Conservation (phyloP, 768 basidiomycete genomes). For the Rhodotorula graminis region DNA sequence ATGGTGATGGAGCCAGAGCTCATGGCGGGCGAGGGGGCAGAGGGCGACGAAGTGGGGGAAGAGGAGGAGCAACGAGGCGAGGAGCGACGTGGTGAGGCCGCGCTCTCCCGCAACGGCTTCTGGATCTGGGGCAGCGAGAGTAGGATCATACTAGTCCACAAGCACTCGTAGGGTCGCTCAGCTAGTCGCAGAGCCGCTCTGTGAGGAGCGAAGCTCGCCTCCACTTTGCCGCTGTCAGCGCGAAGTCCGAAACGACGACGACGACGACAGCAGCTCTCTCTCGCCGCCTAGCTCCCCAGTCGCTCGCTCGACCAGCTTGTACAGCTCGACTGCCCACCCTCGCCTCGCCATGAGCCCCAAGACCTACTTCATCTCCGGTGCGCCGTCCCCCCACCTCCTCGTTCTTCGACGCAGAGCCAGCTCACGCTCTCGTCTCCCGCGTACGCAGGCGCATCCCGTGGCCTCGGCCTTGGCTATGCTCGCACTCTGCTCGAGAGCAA, state of each 20-base stretch:
- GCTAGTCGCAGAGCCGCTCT: too few relatives aligned
- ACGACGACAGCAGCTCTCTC: too few relatives aligned
- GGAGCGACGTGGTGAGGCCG: too few relatives aligned
- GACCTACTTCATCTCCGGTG: slow-evolving; percentile 35
- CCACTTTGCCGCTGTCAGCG: too few relatives aligned
- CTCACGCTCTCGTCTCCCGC: neutral
- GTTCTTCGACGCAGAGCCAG: neutral
- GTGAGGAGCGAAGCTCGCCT: neutral
- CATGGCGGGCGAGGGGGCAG: slow-evolving; percentile 1
- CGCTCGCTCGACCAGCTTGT: neutral
- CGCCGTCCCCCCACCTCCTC: neutral
- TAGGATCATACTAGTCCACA: too few relatives aligned
- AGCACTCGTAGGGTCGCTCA: too few relatives aligned
- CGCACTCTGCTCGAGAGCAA: slow-evolving; percentile 42
- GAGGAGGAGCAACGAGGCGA: slow-evolving; percentile 1
- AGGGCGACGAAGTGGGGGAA: neutral
- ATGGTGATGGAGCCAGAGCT: slow-evolving; percentile 12
- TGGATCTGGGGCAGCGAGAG: too few relatives aligned
- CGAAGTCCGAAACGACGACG: too few relatives aligned
- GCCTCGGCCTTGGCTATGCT: slow-evolving; percentile 44
- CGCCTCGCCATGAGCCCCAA: neutral
- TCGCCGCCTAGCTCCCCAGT: too few relatives aligned
- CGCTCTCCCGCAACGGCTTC: too few relatives aligned
- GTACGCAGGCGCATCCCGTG: slow-evolving; percentile 45
- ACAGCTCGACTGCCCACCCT: too few relatives aligned